Evolutionary conservation across 345 rosid genomes (phyloP), one percentile per base, ranked within the genome.

Genomic region (Salix dunnii): DNA sequence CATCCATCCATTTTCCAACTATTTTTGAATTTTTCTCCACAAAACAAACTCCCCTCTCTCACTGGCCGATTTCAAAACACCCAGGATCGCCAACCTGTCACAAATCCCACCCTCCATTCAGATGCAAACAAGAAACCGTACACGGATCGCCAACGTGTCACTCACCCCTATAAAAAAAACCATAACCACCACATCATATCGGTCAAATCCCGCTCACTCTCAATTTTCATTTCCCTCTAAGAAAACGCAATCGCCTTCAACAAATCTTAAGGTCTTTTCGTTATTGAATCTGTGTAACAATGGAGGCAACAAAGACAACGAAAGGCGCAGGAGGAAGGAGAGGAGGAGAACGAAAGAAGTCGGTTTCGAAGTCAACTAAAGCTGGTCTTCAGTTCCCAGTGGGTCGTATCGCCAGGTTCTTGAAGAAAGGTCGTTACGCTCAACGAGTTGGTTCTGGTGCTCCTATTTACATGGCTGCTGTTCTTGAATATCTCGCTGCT

Each of bases 341-440:
- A 13, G 69, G 79, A 5, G 83, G 79, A 4, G 79, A 58, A 0
- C 33, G 79, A 6, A 80, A 80, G 73, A 80, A 76, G 72, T 17
- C 78, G 0, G 75, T 79, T 16, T 63, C 82, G 11, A 79, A 74
- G 30, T 79, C 82, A 1, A n/a, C 9, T 2, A 79, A 30, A 40
- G 82, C 78, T 0, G 82, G 82, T 0, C 82, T 79, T 9, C 78
- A 79, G 30, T 79, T 79, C 33, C 82, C 82, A 3, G 82, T 79
- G 4, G 82, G 82, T 43, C 53, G 82, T 6, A 71, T 79, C n/a
- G 38, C 40, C 2, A 69, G 82, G 28, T 79, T 58, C 63, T 67
- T 79, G 30, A 79, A 46, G 73, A 74, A 74, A 25, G 82, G 82
- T 43, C 78, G 82, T 2, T 79, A 79, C 23, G 78, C 82, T 2